Base-by-base conservation (phyloP, 495 filamentous ascomycete genomes). In the Chaetomium fimeti region DNA sequence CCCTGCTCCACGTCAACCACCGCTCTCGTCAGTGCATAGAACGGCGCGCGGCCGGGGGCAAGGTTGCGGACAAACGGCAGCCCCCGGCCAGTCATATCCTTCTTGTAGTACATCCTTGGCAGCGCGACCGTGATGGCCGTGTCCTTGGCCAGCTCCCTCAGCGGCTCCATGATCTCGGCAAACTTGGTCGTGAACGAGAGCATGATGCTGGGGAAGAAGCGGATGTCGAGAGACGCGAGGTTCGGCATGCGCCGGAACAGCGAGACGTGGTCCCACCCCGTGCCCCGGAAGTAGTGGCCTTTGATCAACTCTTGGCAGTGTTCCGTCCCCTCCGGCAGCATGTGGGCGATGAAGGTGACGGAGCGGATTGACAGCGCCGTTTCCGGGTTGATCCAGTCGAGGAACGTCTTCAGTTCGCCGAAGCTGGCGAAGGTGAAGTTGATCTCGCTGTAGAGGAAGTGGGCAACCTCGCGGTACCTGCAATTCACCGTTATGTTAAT, bases 401-500 rank as follows among this genome's bases (percentile, higher is more conserved):
- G 22, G 32, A 68, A 64, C 1, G 58, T 57, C 5, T 36, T 20
- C 29, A 68, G 59, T 18, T 57, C 61, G 18, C 38, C 49, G 48
- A 68, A 64, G 53, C 29, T 64, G 12, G 66, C 25, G 28, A 64
- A 68, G 51, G 62, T 62, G 28, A 68, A 65, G 5, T 52, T 64
- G 51, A 51, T 48, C 8, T 57, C 52, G 28, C 57, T 28, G 62
- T 64, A 68, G 6, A 64, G 43, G 27, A 49, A 57, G 32, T 57
- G 57, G 12, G 62, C 64, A 18, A 68, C 57, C 45, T 68, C 66
- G n/a, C 57, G 66, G 47, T 64, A 68, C 5, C 55, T 64, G 22
- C 15, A 2, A 13, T 5, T 16, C 57, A 61, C 27, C 38, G 49
- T 53, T 9, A 4, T 25, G 4, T 47, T 47, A 47, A 15, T 9